phyloP scores from a whole-genome alignment of 805 yeast genomes.

The Yarrowia yakushimensis region DNA sequence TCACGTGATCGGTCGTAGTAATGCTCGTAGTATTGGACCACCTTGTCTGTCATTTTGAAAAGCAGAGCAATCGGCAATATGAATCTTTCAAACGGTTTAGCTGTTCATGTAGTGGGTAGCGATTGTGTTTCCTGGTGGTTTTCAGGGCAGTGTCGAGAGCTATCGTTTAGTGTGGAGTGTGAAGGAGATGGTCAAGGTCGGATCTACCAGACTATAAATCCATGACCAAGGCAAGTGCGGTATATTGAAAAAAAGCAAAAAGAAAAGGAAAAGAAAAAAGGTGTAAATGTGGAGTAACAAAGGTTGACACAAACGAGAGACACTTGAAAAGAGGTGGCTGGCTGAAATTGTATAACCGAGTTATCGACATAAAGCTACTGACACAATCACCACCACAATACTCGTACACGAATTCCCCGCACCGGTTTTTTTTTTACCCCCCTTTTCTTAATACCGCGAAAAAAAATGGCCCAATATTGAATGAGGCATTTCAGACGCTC shows the following conservation, averaged over 20 bases:
- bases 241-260: not conserved
- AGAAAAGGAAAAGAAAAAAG: not conserved
- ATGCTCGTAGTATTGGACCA: constrained; percentile 9
- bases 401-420: too few species aligned
- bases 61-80: too few species aligned
- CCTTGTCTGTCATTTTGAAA: constrained; percentile 6
- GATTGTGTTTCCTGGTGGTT: not conserved
- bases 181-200: not conserved
- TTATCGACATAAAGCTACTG: too few species aligned
- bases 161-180: too few species aligned
- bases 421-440: too few species aligned
- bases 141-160: too few species aligned
- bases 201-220: not conserved
- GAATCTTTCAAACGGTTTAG: too few species aligned
- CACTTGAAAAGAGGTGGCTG: not conserved
- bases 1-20: constrained; percentile 4
- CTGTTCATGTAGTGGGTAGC: not conserved
- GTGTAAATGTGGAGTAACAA: constrained; percentile 7
- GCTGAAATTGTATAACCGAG: too few species aligned
- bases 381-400: too few species aligned
- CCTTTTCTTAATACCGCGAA: not conserved
- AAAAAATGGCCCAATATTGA: not conserved
- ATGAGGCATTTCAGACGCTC: constrained; percentile 4
- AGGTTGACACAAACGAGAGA: not conserved
- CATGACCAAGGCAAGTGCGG: constrained; percentile 6